These are phyloP conservation scores for Casaregolazyma lundiana DNA, from an alignment of 1,139 yeast genomes.

Conservation along the genomic window DNA sequence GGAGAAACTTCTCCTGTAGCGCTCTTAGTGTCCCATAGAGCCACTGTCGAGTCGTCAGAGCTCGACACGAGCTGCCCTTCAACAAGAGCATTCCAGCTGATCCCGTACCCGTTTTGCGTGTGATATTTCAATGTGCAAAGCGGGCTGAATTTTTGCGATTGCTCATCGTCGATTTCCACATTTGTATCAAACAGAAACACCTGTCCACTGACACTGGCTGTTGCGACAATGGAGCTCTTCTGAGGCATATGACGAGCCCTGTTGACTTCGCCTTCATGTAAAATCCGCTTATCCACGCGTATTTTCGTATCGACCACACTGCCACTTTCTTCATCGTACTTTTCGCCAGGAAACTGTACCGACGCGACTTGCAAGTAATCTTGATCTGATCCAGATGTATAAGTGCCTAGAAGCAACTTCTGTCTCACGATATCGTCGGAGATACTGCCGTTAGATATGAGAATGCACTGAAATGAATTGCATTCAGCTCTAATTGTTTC, in stretches of 20 bases:
- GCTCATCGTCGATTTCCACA: constrained; percentile 27
- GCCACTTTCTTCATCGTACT: constrained; percentile 24
- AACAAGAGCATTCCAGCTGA: constrained; percentile 54
- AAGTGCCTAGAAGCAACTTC: constrained; percentile 65
- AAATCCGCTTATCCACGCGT: constrained; percentile 19
- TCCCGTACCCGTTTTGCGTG: constrained; percentile 61
- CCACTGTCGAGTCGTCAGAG: constrained; percentile 63
- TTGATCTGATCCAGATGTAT: constrained; percentile 71
- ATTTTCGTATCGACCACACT: constrained; percentile 12
- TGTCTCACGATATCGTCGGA: constrained; percentile 29
- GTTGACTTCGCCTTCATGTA: constrained; percentile 62
- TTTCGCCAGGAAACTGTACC: constrained; percentile 53
- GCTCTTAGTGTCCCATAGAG: constrained; percentile 54
- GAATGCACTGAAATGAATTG: background rate
- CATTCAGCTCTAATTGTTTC: background rate
- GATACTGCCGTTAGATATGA: constrained; percentile 2
- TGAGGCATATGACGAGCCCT: constrained; percentile 81
- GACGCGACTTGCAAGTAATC: constrained; percentile 71
- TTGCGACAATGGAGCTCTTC: constrained; percentile 58
- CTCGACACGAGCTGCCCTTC: constrained; percentile 50
- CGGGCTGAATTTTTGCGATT: constrained; percentile 11
- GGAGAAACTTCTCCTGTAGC: constrained; percentile 19
- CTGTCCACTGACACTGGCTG: constrained; percentile 72
- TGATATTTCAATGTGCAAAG: constrained; percentile 48
- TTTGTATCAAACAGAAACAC: constrained; percentile 60